Percentiles rank a stretch among this genome's conserved stretches.
phyloP scores from a whole-genome alignment of 257 asterid genomes.

The Nicotiana sylvestris region DNA sequence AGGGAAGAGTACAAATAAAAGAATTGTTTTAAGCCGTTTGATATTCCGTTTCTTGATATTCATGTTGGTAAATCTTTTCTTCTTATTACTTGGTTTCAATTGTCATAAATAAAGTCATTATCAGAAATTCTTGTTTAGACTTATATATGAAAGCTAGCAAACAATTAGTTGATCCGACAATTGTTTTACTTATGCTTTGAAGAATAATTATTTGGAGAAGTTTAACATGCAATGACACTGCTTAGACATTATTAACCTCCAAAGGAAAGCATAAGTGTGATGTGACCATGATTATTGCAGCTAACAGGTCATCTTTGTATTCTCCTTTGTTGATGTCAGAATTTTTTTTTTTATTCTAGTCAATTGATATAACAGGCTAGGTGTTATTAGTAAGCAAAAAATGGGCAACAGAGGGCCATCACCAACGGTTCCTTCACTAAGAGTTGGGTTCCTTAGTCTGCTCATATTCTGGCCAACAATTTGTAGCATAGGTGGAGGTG shows the following conservation, averaged over 20 bases:
- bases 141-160: background rate
- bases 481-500: background rate
- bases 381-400: background rate
- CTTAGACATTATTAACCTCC: background rate
- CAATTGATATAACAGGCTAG: background rate
- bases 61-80: background rate
- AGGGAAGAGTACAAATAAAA: background rate
- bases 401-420: slow-evolving; percentile 23
- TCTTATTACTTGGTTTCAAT: background rate
- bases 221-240: background rate
- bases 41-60: background rate
- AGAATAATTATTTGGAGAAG: background rate
- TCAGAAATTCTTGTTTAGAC: background rate
- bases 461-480: slow-evolving; percentile 17
- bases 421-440: slow-evolving; percentile 26
- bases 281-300: background rate
- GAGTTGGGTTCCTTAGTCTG: slow-evolving; percentile 15
- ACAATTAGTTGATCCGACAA: background rate
- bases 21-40: background rate
- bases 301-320: background rate
- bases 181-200: background rate
- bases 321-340: background rate
- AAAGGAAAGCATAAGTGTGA: slow-evolving; percentile 1
- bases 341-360: background rate
- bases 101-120: background rate